Conservation (phyloP, 257 asterid species). For the Galeopsis tetrahit region DNA sequence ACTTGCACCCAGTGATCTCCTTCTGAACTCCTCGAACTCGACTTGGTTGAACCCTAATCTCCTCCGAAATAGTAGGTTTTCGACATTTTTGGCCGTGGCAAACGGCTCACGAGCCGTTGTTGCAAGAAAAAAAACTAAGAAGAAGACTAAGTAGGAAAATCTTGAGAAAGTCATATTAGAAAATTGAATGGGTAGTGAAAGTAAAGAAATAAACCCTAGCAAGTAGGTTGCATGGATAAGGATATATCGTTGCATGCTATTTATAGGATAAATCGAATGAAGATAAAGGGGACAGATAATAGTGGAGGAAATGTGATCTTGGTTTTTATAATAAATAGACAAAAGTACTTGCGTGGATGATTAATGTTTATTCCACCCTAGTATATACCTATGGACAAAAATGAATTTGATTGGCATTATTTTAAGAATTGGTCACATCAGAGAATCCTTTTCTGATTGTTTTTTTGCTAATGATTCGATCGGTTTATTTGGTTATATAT, state of each 20-base stretch:
- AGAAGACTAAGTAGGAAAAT: slow-evolving; percentile 29
- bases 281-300: slow-evolving; percentile 37
- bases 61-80: slow-evolving; percentile 24
- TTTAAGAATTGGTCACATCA: slow-evolving; percentile 4
- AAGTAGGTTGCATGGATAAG: slow-evolving; percentile 42
- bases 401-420: slow-evolving; percentile 19
- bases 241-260: slow-evolving; percentile 35
- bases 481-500: neutral
- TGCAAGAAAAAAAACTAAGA: slow-evolving; percentile 20
- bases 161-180: slow-evolving; percentile 44
- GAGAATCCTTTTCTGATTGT: slow-evolving; percentile 23
- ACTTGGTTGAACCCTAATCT: slow-evolving; percentile 38
- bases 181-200: neutral
- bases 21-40: slow-evolving; percentile 29
- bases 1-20: slow-evolving; percentile 31
- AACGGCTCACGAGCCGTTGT: slow-evolving; percentile 35
- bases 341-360: slow-evolving; percentile 49
- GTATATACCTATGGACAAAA: slow-evolving; percentile 22
- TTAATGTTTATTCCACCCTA: slow-evolving; percentile 34
- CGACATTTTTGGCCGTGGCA: neutral
- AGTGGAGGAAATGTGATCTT: slow-evolving; percentile 62
- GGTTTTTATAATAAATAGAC: slow-evolving; percentile 42
- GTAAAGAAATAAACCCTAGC: neutral
- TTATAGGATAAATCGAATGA: slow-evolving; percentile 38
- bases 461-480: slow-evolving; percentile 14